Evolutionary conservation across 768 basidiomycete species (phyloP), one percentile per base, ranked within the genome.

Genomic region (Sarcodon aspratus): DNA sequence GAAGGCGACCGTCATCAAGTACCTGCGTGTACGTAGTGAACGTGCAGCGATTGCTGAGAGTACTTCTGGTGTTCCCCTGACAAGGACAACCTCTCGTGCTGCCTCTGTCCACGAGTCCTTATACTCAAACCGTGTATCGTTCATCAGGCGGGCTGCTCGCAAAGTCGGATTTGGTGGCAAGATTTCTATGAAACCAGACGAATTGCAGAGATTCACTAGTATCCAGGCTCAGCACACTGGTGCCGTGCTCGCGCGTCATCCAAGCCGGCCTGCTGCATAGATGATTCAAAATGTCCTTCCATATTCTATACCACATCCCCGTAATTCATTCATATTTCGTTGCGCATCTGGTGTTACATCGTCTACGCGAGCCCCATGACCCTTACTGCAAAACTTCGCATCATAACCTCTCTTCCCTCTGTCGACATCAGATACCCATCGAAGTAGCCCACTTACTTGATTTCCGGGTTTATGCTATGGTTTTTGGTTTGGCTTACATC

Each of bases 111-210:
- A 94, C 70, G 90, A 93, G 67, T 88, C 86, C 9, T 65, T 95
- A 57, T 97, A 96, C 77, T 88, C 87, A 47, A 96, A 96, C 68
- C 90, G 94, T 76, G 88, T 90, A 48, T 80, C 78, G 54, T 98
- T 97, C 78, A 82, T 98, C 62, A 81, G 81, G 58, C 84, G 90
- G 51, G 90, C 90, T 47, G 83, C 77, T 49, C 78, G 85, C 67
- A 86, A 86, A 68, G 87, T 94, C 61, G 89, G 91, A 52, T 91
- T 96, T 64, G 85, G 86, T 47, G 75, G 79, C 58, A 82, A 82
- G 70, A 70, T 90, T 50, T 71, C 75, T 38, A 80, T 91, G 73
- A 86, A 83, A 70, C 81, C 86, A 15, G 85, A 87, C 65, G 90
- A 93, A 65, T 69, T 93, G 54, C 80, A 83, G 55, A 75, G 90